Evolutionary conservation across 257 asterid genomes (phyloP), one percentile per base, ranked within the genome.

Genomic region (Solanum acaule): DNA sequence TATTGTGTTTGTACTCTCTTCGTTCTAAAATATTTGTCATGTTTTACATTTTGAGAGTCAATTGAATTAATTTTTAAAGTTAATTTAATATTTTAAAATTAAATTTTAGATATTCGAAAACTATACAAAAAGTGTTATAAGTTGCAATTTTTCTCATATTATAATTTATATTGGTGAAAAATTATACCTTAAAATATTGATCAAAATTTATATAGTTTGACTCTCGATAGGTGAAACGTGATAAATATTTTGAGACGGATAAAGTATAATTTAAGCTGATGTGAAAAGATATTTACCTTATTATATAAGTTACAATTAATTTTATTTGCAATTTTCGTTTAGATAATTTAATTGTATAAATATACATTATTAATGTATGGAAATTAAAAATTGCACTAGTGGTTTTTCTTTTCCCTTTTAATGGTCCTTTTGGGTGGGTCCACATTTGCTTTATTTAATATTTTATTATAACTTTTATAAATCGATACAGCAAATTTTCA

Each of bases 201-300:
- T 59, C 25, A 59, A 59, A 59, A 1, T 59, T 59, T 22, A 61
- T 61, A 9, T 61, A 23, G 3, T n/a, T 63, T 63, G 3, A 63
- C 16, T 23, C 31, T 23, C 1, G 23, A 9, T 61, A 22, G 11
- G 13, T 10, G 15, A 12, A 63, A 23, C 3, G 0, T 10, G 71
- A 63, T 1, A n/a, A n/a, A 5, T n/a, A 1, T n/a, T 23, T n/a
- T 63, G 4, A 0, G 2, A 10, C 2, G 0, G 0, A 18, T 20
- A 20, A 8, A 59, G 5, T 20, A 65, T n/a, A 5, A 65, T 65
- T 65, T 65, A 65, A 63, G 16, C 4, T 6, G 75, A 68, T 68
- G 75, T 13, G 75, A 68, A 27, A 67, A 25, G 34, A 67, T 67
- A 67, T 25, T 67, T 67, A 25, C 10, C 73, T 25, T 67, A 12